A percentile compares a stretch with the other conserved stretches of the same genome.
phyloP scores from a whole-genome alignment of 2,329 filamentous ascomycete species.

The Beauveria medogensis region DNA sequence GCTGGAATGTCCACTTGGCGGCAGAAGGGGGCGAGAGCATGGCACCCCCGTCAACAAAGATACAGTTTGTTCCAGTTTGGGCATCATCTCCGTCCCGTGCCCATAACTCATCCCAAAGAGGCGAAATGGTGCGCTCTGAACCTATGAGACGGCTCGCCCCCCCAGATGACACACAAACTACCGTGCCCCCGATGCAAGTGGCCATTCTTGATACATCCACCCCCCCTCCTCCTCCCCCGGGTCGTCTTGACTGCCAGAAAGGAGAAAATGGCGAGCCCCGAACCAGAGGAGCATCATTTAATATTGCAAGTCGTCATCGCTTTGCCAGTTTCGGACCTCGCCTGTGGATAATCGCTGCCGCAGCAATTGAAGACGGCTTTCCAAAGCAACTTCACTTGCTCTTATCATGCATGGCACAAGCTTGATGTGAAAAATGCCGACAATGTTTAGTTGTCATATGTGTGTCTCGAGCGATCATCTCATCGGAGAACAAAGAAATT shows the following conservation, averaged over 20 bases:
- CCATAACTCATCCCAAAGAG: neutral
- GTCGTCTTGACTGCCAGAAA: neutral
- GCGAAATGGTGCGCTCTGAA: constrained; percentile 1
- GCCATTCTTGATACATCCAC: neutral
- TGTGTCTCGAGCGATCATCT: neutral
- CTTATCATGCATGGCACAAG: neutral
- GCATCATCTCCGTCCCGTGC: constrained; percentile 9
- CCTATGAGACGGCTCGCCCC: neutral
- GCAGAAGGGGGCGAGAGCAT: neutral
- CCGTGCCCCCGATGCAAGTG: constrained; percentile 1
- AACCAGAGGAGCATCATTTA: neutral
- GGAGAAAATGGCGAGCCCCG: neutral
- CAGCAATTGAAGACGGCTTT: neutral
- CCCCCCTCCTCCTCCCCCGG: neutral
- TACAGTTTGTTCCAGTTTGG: constrained; percentile 8
- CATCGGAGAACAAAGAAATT: neutral
- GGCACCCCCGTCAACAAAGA: constrained; percentile 5
- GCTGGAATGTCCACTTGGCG: neutral
- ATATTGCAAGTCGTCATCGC: neutral
- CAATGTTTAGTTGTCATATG: neutral
- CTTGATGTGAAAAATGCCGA: neutral
- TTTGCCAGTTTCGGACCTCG: neutral
- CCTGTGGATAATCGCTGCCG: neutral
- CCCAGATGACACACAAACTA: neutral
- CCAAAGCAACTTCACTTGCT: neutral